Percentiles rank a stretch among this genome's conserved stretches.
These are phyloP conservation scores for Cajanus cajan DNA, from an alignment of 306 rosid species.

Conservation along the genomic window DNA sequence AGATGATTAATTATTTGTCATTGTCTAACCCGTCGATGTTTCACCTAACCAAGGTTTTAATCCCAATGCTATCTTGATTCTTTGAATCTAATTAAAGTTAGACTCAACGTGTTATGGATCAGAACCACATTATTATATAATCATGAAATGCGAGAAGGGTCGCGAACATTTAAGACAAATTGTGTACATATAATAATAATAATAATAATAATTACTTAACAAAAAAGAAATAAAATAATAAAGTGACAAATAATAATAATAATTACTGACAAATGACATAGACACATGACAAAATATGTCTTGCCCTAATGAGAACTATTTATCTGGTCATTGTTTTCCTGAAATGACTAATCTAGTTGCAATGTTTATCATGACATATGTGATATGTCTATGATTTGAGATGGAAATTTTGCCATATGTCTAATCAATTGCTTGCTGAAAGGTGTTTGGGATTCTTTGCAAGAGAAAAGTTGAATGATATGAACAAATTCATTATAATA, in stretches of 20 bases:
- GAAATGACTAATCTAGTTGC: background rate
- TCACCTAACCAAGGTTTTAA: constrained; percentile 21
- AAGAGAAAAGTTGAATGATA: background rate
- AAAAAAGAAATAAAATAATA: too few relatives aligned
- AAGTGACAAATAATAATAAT: too few relatives aligned
- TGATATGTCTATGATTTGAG: background rate
- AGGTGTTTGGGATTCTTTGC: background rate
- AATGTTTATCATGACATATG: background rate
- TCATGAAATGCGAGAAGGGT: background rate
- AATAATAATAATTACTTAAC: too few relatives aligned
- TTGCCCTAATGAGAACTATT: background rate
- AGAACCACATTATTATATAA: background rate
- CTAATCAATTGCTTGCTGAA: constrained; percentile 1
- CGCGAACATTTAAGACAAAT: background rate
- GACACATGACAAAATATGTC: background rate
- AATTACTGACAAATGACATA: constrained; percentile 10
- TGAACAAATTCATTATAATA: background rate
- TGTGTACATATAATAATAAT: too few relatives aligned
- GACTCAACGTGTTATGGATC: background rate
- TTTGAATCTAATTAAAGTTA: background rate
- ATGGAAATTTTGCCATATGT: background rate
- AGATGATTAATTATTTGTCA: background rate
- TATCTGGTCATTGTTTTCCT: background rate
- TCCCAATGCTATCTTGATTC: background rate
- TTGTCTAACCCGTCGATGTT: background rate